These are phyloP conservation scores for Mucuna pruriens DNA, from an alignment of 306 rosid species.

Conservation along the genomic window DNA sequence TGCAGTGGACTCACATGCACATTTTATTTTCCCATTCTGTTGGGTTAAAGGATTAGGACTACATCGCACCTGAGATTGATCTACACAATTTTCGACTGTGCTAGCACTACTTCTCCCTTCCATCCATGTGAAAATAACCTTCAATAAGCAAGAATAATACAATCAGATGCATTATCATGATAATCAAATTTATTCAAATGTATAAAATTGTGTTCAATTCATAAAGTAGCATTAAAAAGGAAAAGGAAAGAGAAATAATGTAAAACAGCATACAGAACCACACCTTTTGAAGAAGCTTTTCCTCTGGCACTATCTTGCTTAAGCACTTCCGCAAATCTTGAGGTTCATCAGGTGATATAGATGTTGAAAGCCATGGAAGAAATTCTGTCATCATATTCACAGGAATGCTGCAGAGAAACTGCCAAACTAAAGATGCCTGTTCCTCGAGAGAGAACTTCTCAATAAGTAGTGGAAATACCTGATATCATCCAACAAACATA, in stretches of 20 bases:
- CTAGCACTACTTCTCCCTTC: constrained; percentile 61
- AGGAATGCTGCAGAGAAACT: constrained; percentile 97
- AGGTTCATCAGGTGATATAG: constrained; percentile 84
- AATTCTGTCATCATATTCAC: constrained; percentile 93
- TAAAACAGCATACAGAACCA: constrained; percentile 39
- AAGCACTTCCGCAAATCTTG: constrained; percentile 77
- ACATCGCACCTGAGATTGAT: constrained; percentile 61
- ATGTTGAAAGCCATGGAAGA: constrained; percentile 94
- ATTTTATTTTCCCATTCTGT: constrained; percentile 50
- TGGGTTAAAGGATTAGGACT: constrained; percentile 53
- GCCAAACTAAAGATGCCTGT: constrained; percentile 97
- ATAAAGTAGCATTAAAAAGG: neutral
- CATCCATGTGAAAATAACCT: constrained; percentile 99
- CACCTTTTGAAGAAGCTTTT: constrained; percentile 97
- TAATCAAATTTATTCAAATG: constrained; percentile 30
- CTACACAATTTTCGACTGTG: constrained; percentile 47
- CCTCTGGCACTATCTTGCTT: constrained; percentile 83
- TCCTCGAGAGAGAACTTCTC: constrained; percentile 93
- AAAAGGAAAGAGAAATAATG: constrained; percentile 29
- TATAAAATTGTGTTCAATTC: constrained; percentile 11
- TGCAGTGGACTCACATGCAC: constrained; percentile 69
- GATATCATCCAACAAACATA: constrained; percentile 42
- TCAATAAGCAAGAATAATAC: constrained; percentile 47
- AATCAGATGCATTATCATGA: constrained; percentile 34
- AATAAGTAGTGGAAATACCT: constrained; percentile 93